Evolutionary conservation across 176 grass and related monocot genomes (phyloP), one percentile per base, ranked within the genome.

Genomic region (Oryza punctata): DNA sequence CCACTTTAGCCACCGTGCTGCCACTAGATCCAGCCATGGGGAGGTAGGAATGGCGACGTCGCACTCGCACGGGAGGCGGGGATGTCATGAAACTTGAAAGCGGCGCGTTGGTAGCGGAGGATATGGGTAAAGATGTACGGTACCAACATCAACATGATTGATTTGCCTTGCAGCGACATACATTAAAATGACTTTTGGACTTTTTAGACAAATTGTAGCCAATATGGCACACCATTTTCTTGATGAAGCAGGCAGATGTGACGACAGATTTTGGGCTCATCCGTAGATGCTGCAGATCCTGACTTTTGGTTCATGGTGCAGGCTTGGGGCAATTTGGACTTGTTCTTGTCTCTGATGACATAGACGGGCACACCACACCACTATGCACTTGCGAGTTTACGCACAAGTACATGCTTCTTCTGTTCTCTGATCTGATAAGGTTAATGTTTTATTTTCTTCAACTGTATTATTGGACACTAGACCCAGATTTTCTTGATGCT

Each of bases 361-460:
- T n/a, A n/a, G n/a, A n/a, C n/a, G n/a, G n/a, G n/a, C n/a, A n/a
- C n/a, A n/a, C n/a, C n/a, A n/a, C n/a, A n/a, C n/a, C n/a, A n/a
- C 68, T 15, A 44, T 97, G 10, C 92, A 93, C 72, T 94, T 97
- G 65, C 86, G 87, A 61, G 81, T 97, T n/a, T 94, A 94, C 72
- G 69, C 54, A 78, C 4, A 84, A 71, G 3, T 86, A 89, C 78
- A 93, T 84, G 69, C 43, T 93, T 60, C 86, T 97, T 6, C 91
- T 97, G 95, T 94, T 86, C 57, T 85, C 88, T 73, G 92, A 97
- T 81, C 84, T 87, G 63, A 91, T 86, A 61, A 93, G 89, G 95
- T 91, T 29, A 87, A 21, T 75, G 9, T 33, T 4, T 4, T 9
- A 29, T 24, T 33, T 47, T 1, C 3, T 37, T n/a, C n/a, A 11